Conservation (phyloP, 257 asterid genomes). For the Leptodermis oblonga region DNA sequence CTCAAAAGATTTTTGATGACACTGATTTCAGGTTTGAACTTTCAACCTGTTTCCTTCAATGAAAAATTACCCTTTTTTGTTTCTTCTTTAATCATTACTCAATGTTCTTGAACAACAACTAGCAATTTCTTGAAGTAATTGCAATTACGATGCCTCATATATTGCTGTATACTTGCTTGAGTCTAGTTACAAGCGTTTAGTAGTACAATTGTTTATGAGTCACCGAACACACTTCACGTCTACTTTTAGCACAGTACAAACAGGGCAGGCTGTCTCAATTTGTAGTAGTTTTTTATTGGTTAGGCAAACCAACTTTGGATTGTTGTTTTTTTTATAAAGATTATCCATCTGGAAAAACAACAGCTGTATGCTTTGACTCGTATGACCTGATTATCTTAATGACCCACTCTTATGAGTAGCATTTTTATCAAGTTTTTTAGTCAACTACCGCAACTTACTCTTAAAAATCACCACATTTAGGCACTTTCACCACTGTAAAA, state of each 20-base stretch:
- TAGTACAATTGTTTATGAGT: too few species aligned
- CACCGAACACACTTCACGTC: too few species aligned
- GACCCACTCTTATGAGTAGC: background rate
- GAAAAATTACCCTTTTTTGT: background rate
- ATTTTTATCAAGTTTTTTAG: background rate
- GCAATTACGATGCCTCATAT: too few species aligned
- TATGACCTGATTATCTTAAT: background rate
- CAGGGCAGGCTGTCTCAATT: conserved; percentile 13
- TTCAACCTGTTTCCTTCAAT: background rate
- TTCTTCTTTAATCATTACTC: too few species aligned
- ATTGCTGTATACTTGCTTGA: too few species aligned
- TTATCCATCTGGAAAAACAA: conserved; percentile 11
- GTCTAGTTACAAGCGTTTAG: too few species aligned
- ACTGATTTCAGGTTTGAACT: conserved; percentile 74
- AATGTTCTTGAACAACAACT: too few species aligned
- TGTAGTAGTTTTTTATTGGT: conserved; percentile 3
- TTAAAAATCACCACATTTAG: background rate
- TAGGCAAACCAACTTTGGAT: conserved; percentile 15
- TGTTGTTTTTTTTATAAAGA: conserved; percentile 9
- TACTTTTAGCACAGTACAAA: background rate
- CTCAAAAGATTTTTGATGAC: conserved; percentile 71
- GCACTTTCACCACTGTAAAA: background rate
- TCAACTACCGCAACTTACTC: background rate
- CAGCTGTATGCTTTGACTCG: conserved; percentile 2
- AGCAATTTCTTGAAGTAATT: too few species aligned